A percentile compares a stretch with the other conserved stretches of the same genome.
phyloP scores from a whole-genome alignment of 1,139 yeast genomes.

The Yamadazyma siamensis region DNA sequence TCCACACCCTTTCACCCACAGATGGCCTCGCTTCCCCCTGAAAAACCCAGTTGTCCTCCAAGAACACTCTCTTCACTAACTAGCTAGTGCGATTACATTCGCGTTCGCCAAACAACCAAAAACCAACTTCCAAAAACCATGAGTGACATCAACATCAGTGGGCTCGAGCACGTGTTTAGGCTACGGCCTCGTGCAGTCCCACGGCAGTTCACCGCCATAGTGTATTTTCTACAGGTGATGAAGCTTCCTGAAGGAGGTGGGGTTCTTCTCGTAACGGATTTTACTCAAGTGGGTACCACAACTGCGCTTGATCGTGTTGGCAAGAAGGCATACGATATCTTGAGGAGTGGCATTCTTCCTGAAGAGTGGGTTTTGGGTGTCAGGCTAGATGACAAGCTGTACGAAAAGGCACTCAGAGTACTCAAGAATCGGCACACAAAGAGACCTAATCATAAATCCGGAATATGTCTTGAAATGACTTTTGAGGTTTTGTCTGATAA shows the following conservation, averaged over 20 bases:
- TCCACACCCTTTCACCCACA: too few species aligned
- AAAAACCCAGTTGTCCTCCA: too few species aligned
- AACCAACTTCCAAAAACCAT: too few species aligned
- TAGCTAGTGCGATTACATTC: too few species aligned
- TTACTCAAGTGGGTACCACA: conserved; percentile 1
- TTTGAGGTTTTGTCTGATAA: background rate
- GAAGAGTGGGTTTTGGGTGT: conserved; percentile 2
- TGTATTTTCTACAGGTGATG: too few species aligned
- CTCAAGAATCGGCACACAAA: conserved; percentile 1
- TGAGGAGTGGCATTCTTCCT: conserved; percentile 2
- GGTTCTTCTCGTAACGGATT: conserved; percentile 5
- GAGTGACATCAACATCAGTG: too few species aligned
- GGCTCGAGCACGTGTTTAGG: too few species aligned
- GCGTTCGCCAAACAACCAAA: too few species aligned
- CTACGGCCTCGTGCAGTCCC: too few species aligned
- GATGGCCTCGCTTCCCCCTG: too few species aligned
- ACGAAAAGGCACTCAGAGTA: background rate
- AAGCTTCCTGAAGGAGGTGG: conserved; percentile 3
- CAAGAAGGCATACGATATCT: conserved; percentile 2
- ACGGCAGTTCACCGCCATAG: too few species aligned
- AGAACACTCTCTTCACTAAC: too few species aligned
- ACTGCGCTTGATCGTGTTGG: background rate
- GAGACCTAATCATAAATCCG: background rate
- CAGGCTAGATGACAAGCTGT: conserved; percentile 2
- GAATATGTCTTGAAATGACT: conserved; percentile 1